These are phyloP conservation scores for Scedosporium aurantiacum DNA, from an alignment of 2,329 filamentous ascomycete species.

Conservation along the genomic window DNA sequence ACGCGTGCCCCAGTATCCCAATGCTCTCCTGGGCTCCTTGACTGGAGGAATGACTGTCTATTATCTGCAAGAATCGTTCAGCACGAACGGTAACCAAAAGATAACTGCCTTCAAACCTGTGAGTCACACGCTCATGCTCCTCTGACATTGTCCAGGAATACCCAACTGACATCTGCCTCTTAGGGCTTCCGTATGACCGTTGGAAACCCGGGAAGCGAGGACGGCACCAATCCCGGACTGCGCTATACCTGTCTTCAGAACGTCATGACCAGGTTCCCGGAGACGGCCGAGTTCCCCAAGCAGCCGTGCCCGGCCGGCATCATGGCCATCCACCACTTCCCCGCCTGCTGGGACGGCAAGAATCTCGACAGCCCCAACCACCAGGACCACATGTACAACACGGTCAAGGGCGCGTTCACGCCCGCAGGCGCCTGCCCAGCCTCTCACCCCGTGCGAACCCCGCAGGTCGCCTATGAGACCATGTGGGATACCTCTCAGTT, in stretches of 20 bases:
- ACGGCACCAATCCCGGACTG: slow-evolving; percentile 1
- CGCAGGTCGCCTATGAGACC: slow-evolving; percentile 31
- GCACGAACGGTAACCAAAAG: slow-evolving; percentile 19
- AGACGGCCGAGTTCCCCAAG: slow-evolving; percentile 42
- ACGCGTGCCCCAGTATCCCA: slow-evolving; percentile 20
- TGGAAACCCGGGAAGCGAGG: slow-evolving; percentile 40
- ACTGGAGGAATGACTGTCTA: slow-evolving; percentile 26
- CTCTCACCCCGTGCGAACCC: slow-evolving; percentile 24
- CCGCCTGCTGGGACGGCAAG: slow-evolving; percentile 51
- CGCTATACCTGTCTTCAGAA: slow-evolving; percentile 6
- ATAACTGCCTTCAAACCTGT: slow-evolving; percentile 21
- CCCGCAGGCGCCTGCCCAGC: slow-evolving; percentile 23
- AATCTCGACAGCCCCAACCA: slow-evolving; percentile 44
- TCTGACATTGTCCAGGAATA: too few relatives aligned
- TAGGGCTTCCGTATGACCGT: slow-evolving; percentile 45
- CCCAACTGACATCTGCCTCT: slow-evolving; percentile 18
- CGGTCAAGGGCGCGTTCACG: slow-evolving; percentile 3
- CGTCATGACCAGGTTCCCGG: slow-evolving; percentile 16
- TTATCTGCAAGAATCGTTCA: slow-evolving; percentile 22
- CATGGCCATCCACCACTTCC: slow-evolving; percentile 45
- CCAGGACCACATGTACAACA: slow-evolving; percentile 35
- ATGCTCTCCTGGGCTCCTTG: slow-evolving; percentile 2
- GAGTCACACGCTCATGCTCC: neutral
- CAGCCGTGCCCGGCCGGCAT: slow-evolving; percentile 40
- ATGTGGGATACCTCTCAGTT: slow-evolving; percentile 38